Evolutionary conservation across 2,329 filamentous ascomycete species (phyloP).

Genomic region (Penicillium thymicola): DNA sequence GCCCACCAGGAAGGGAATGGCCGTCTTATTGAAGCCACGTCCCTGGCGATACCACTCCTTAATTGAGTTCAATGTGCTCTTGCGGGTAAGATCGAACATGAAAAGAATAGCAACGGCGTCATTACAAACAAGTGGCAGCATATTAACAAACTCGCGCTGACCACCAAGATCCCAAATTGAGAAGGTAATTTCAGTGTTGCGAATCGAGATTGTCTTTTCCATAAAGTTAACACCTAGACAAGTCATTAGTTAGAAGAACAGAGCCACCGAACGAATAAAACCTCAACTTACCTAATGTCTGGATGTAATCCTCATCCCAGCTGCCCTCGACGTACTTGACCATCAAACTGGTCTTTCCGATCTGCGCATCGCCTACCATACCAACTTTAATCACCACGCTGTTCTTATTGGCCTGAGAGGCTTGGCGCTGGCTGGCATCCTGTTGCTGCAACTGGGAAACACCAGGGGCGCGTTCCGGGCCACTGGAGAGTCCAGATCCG

Average conservation of each 20-base stretch:
- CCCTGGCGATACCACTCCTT: conserved; percentile 99
- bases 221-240: conserved; percentile 92
- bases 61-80: conserved; percentile 98
- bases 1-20: conserved; percentile 95
- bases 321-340: conserved; percentile 99
- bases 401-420: conserved; percentile 44
- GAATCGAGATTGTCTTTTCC: conserved; percentile 99
- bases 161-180: conserved; percentile 98
- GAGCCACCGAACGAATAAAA: not conserved
- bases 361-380: conserved; percentile 98
- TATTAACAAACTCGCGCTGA: conserved; percentile 98
- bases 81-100: conserved; percentile 98
- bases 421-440: conserved; percentile 47
- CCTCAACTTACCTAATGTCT: conserved; percentile 69
- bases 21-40: conserved; percentile 98
- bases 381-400: conserved; percentile 98
- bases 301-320: conserved; percentile 99
- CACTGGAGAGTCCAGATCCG: conserved; percentile 49
- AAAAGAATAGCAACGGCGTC: conserved; percentile 97
- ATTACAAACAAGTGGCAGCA: conserved; percentile 98
- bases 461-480: conserved; percentile 41
- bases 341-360: conserved; percentile 98
- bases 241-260: conserved; percentile 6
- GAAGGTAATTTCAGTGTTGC: conserved; percentile 99
- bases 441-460: conserved; percentile 48